Conservation (phyloP, 768 basidiomycete species). For the Mycena amicta region DNA sequence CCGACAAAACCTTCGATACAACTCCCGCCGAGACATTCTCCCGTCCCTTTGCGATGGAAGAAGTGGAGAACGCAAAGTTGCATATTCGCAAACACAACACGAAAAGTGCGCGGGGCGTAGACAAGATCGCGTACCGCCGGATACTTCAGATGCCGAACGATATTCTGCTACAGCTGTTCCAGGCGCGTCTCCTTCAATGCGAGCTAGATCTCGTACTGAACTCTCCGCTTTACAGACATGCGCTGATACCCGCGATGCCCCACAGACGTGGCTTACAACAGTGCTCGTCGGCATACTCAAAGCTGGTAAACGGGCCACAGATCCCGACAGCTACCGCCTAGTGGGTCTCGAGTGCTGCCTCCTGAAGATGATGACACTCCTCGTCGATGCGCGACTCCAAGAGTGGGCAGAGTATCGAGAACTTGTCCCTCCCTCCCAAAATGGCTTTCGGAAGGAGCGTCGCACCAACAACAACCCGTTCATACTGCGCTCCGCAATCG, state of each 20-base stretch:
- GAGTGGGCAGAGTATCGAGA: conserved; percentile 14
- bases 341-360: conserved; percentile 25
- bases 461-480: conserved; percentile 32
- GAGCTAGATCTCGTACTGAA: neutral
- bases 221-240: neutral
- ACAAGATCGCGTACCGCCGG: neutral
- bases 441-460: conserved; percentile 28
- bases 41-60: neutral
- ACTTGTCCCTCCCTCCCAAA: conserved; percentile 31
- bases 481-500: conserved; percentile 24
- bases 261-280: neutral
- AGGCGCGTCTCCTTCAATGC: neutral
- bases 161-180: neutral
- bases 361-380: conserved; percentile 25
- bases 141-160: neutral
- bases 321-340: conserved; percentile 18
- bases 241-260: neutral
- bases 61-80: neutral
- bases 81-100: neutral
- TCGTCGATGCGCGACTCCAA: conserved; percentile 20
- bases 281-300: conserved; percentile 9
- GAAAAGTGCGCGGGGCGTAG: neutral
- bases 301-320: conserved; percentile 12
- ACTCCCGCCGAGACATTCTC: neutral
- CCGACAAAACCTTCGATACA: neutral